Conservation (phyloP, 2,329 filamentous ascomycete species). For the Graphilbum fragrans region DNA sequence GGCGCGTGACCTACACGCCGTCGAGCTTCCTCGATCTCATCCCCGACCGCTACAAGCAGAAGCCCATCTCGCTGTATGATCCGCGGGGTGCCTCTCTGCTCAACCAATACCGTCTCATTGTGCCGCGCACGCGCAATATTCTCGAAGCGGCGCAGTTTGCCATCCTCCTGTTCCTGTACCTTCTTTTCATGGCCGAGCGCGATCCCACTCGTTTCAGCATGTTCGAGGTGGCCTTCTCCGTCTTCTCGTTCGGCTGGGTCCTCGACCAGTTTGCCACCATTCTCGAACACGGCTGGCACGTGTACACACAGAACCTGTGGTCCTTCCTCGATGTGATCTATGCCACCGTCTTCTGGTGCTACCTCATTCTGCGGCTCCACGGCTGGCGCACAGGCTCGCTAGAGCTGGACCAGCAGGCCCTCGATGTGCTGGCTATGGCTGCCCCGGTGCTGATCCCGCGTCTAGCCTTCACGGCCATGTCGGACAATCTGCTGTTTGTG, state of each 20-base stretch:
- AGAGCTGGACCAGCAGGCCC: slow-evolving; percentile 49
- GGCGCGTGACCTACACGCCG: slow-evolving; percentile 70
- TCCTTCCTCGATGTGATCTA: slow-evolving; percentile 77
- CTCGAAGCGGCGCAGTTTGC: slow-evolving; percentile 66
- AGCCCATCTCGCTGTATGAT: slow-evolving; percentile 71
- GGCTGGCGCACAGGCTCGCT: slow-evolving; percentile 40
- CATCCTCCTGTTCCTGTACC: slow-evolving; percentile 55
- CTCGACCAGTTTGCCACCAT: slow-evolving; percentile 69
- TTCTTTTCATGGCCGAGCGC: slow-evolving; percentile 59
- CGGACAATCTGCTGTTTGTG: slow-evolving; percentile 75
- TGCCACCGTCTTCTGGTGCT: slow-evolving; percentile 56
- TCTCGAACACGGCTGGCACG: slow-evolving; percentile 61
- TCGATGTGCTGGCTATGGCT: slow-evolving; percentile 68
- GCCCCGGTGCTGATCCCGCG: slow-evolving; percentile 68
- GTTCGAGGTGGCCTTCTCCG: slow-evolving; percentile 53
- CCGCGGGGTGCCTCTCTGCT: slow-evolving; percentile 62
- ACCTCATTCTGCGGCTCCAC: slow-evolving; percentile 55
- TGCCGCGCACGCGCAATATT: slow-evolving; percentile 64
- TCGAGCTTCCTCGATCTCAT: slow-evolving; percentile 73
- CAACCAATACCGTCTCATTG: slow-evolving; percentile 76
- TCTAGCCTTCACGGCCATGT: slow-evolving; percentile 70
- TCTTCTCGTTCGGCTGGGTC: slow-evolving; percentile 70
- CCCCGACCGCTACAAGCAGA: slow-evolving; percentile 75
- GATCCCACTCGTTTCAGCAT: slow-evolving; percentile 42
- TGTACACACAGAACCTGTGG: slow-evolving; percentile 83